Evolutionary conservation across 139 green algal species (phyloP), one percentile per base, ranked within the genome.

Genomic region (Chlorella sp.): DNA sequence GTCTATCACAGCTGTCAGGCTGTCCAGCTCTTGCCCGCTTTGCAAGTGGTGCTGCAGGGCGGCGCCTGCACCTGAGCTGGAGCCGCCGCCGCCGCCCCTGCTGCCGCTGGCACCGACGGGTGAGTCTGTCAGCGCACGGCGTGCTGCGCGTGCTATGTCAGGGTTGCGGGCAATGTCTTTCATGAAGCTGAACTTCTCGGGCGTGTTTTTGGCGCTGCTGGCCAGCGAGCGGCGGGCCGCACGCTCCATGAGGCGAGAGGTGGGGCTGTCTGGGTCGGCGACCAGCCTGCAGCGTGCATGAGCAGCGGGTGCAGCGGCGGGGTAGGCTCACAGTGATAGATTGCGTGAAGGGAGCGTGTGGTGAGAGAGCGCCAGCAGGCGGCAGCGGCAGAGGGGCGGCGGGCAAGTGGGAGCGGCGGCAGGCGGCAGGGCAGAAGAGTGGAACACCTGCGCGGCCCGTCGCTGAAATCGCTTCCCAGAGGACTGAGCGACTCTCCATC

Each of bases 81-180:
- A 5, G 22, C 61, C 12, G 85, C 79, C 60, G 34, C 37, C 64
- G 11, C 36, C 30, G 34, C 82, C 57, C 11, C 15, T 48, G 79
- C 39, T 26, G 37, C 48, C 61, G 42, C 24, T 60, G 36, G 39
- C 39, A 28, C 19, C 81, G 32, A 42, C 30, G 11, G 57, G 75
- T 22, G 86, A 85, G 21, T n/a, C n/a, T 4, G 90, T 79, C 75
- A 94, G 71, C 89, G 94, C 92, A 26, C 85, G 79, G 0, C 93
- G 87, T 0, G 93, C 93, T 3, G 87, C 76, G 0, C 73, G 32
- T 2, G 93, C 93, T 32, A 95, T 71, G 26, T 85, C 81, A 0
- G 92, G 92, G 40, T 93, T 95, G 30, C 84, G 66, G 11, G 89
- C 93, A 36, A 95, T 92, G 80, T 93, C 93, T 60, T 87, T 82